Percentiles rank a stretch among this genome's conserved stretches.
Evolutionary conservation across 2,329 filamentous ascomycete genomes (phyloP).

Genomic region (Aspergillus fumigatiaffinis): DNA sequence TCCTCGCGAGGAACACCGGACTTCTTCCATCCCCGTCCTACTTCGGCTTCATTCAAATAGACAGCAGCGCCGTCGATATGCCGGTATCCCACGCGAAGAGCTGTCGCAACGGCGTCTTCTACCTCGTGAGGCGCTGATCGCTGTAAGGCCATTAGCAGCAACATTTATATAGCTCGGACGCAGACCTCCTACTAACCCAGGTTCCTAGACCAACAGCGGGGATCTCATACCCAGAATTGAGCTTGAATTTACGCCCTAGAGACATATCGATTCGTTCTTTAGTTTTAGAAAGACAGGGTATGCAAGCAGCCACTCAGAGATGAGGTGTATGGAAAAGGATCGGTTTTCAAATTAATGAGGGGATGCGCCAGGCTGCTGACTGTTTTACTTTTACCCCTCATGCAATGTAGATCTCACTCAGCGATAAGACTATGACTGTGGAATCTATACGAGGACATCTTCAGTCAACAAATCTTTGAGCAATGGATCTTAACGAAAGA

Average conservation of each 20-base stretch:
- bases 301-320: too few relatives aligned
- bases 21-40: slow-evolving; percentile 31
- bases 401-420: too few relatives aligned
- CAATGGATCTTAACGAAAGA: too few relatives aligned
- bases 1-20: slow-evolving; percentile 29
- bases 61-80: slow-evolving; percentile 46
- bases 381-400: too few relatives aligned
- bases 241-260: slow-evolving; percentile 34
- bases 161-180: neutral
- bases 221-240: slow-evolving; percentile 42
- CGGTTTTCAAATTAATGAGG: too few relatives aligned
- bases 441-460: too few relatives aligned
- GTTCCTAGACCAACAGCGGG: slow-evolving; percentile 43
- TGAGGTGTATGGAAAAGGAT: too few relatives aligned
- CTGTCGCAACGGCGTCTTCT: slow-evolving; percentile 46
- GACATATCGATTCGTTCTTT: slow-evolving; percentile 20
- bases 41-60: slow-evolving; percentile 31
- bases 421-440: too few relatives aligned
- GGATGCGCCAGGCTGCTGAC: too few relatives aligned
- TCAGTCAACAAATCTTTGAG: too few relatives aligned
- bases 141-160: slow-evolving; percentile 13
- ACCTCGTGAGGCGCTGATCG: slow-evolving; percentile 42
- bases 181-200: slow-evolving; percentile 26
- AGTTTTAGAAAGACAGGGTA: too few relatives aligned
- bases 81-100: slow-evolving; percentile 36